Conservation (phyloP, 768 basidiomycete species). For the Glaciozyma martinii region DNA sequence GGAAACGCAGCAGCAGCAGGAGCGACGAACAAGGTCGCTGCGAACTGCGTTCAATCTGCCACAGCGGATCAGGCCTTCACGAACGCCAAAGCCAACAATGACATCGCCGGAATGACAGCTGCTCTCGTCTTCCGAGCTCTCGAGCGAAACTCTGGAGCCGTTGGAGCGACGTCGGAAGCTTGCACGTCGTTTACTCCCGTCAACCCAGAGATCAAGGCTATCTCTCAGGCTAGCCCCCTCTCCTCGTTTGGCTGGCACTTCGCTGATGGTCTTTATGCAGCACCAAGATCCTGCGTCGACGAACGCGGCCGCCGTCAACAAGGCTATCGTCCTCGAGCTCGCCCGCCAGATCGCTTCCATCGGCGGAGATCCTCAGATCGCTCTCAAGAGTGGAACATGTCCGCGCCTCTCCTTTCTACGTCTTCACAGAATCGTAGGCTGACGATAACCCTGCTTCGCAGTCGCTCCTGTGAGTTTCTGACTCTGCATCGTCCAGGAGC, state of each 20-base stretch:
- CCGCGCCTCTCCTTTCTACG: too few relatives aligned
- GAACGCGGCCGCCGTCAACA: constrained; percentile 54
- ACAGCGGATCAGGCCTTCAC: constrained; percentile 63
- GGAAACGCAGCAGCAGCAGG: constrained; percentile 45
- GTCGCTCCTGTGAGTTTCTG: constrained; percentile 43
- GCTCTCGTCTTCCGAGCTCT: constrained; percentile 56
- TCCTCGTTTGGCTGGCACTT: fast-evolving
- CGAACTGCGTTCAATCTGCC: constrained; percentile 46
- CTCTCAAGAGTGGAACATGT: constrained; percentile 53
- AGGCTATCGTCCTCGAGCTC: constrained; percentile 54
- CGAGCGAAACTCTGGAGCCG: constrained; percentile 38
- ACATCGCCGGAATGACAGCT: constrained; percentile 51
- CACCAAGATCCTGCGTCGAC: constrained; percentile 55
- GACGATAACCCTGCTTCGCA: too few relatives aligned
- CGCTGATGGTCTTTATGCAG: too few relatives aligned
- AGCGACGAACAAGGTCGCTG: constrained; percentile 47
- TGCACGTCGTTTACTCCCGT: too few relatives aligned
- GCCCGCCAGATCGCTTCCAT: constrained; percentile 57
- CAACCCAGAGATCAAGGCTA: too few relatives aligned
- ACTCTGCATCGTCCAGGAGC: not conserved
- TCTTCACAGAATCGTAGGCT: too few relatives aligned
- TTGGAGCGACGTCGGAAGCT: too few relatives aligned
- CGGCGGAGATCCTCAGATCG: constrained; percentile 55
- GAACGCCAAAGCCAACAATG: constrained; percentile 57
- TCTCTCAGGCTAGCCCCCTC: too few relatives aligned